Evolutionary conservation across 345 rosid genomes (phyloP).

Genomic region (Eucalyptus regnans): DNA sequence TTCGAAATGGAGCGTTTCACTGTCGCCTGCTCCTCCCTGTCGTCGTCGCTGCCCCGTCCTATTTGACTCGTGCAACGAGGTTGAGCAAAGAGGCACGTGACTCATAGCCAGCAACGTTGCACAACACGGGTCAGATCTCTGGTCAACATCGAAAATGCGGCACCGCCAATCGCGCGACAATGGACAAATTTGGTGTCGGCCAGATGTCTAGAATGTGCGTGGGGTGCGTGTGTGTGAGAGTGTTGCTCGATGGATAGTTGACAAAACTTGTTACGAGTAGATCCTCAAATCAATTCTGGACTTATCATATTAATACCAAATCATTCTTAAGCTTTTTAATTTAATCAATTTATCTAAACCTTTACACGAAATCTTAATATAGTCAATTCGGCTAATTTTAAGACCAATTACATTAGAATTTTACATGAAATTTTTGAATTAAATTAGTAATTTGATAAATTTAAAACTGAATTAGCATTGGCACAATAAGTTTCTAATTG

Average conservation of each 20-base stretch:
- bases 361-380: accelerated
- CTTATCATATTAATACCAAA: too few relatives aligned
- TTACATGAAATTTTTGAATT: accelerated
- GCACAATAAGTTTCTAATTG: accelerated
- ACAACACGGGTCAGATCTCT: neutral
- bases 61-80: neutral
- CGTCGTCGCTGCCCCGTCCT: neutral
- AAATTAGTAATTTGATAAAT: neutral
- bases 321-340: neutral
- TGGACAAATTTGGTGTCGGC: neutral
- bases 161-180: neutral
- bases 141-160: neutral
- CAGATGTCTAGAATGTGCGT: neutral
- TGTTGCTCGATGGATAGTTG: neutral
- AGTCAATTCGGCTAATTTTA: too few relatives aligned
- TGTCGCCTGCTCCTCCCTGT: neutral
- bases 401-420: too few relatives aligned
- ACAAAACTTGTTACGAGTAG: neutral
- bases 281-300: neutral
- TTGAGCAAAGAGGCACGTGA: neutral
- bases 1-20: neutral
- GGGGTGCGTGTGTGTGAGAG: neutral
- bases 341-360: accelerated
- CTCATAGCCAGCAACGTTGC: neutral
- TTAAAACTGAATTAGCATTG: accelerated